Base-by-base conservation (phyloP, 352 stramenopile genomes). In the Globisporangium cylindrosporum region DNA sequence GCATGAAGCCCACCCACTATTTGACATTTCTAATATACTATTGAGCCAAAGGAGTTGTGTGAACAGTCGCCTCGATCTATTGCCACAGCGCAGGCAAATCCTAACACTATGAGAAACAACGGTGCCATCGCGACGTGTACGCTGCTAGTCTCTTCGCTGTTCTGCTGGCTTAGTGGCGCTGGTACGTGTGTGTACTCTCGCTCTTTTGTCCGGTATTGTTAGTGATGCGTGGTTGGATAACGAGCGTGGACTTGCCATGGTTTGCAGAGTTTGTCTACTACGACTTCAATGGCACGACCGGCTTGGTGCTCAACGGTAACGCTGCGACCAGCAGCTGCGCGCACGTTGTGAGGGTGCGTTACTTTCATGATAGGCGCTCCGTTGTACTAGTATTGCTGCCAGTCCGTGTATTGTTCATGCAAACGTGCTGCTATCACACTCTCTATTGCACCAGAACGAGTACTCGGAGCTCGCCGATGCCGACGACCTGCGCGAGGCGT, bases 251-350 rank as follows among this genome's bases (percentile, higher is more conserved):
- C 4, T 6, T 34, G 5, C 15, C 41, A 9, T 38, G n/a, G 14
- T 36, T 24, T 38, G n/a, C 64, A 84, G 86, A 92, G 60, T 97
- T 97, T 69, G 80, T 93, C 12, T 97, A 93, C 69, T 86, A 91
- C 54, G 81, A 96, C 71, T 97, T 97, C 48, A 96, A 95, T 59
- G 77, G 74, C 38, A 97, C 90, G 6, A 85, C 75, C 3, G 91
- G 90, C 0, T 77, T 97, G 7, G 71, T 80, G 27, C 76, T 97
- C 22, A 94, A 94, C 67, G 91, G 91, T 36, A 77, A 88, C 43
- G 84, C 88, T 27, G 78, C 87, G 4, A 96, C 88, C 15, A 93
- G 71, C 65, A 93, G 79, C 67, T 97, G 91, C 61, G 73, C 70
- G 12, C 81, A 74, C 25, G 66, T 86, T 9, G 14, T 73, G 32